These are phyloP conservation scores for Phaseolus lunatus DNA, from an alignment of 306 rosid species.

Conservation along the genomic window DNA sequence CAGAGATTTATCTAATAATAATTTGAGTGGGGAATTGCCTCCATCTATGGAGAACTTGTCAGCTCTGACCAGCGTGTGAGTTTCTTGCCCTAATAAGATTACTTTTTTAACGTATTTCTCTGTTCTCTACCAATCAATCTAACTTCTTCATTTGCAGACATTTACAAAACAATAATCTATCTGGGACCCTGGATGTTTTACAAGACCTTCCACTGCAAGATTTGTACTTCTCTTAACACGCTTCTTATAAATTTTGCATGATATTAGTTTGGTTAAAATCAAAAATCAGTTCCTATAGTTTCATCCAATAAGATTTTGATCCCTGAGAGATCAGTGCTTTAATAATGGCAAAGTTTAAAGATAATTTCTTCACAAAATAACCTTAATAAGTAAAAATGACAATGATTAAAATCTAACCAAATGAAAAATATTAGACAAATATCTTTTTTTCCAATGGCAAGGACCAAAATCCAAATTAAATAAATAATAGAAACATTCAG, in stretches of 20 bases:
- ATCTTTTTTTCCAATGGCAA: background rate
- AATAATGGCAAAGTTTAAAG: background rate
- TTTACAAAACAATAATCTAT: slow-evolving; percentile 80
- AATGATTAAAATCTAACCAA: background rate
- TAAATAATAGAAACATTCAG: background rate
- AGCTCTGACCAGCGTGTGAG: slow-evolving; percentile 85
- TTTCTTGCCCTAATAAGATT: slow-evolving; percentile 45
- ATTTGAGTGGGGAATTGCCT: slow-evolving; percentile 85
- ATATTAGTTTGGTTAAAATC: slow-evolving; percentile 14
- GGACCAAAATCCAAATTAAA: background rate
- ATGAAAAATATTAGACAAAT: background rate
- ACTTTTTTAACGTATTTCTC: slow-evolving; percentile 24
- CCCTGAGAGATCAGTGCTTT: slow-evolving; percentile 1
- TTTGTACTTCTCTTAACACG: slow-evolving; percentile 68
- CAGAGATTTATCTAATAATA: slow-evolving; percentile 89
- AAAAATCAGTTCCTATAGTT: slow-evolving; percentile 17
- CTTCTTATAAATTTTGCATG: slow-evolving; percentile 36
- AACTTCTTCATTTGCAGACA: slow-evolving; percentile 62
- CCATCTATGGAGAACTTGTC: slow-evolving; percentile 65
- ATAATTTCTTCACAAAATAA: background rate
- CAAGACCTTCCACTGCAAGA: slow-evolving; percentile 81
- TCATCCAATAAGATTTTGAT: slow-evolving; percentile 9
- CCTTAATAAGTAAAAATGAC: background rate
- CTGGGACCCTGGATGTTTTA: slow-evolving; percentile 77
- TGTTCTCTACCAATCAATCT: slow-evolving; percentile 37